Evolutionary conservation across 257 asterid genomes (phyloP).

Genomic region (Verbascum thapsus): DNA sequence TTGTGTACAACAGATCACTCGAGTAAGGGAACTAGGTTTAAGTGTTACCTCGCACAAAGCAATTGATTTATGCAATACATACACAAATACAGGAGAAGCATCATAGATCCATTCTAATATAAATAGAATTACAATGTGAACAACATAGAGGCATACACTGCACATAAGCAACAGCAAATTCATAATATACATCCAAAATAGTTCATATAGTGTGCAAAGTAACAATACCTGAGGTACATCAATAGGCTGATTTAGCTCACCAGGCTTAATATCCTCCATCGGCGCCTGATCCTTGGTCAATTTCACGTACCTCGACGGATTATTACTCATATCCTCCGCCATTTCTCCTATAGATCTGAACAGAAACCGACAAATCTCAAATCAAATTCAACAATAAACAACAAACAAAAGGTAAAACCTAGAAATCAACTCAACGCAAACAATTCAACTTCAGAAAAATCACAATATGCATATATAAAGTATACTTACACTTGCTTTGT

Average conservation of each 20-base stretch:
- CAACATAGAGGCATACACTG: background rate
- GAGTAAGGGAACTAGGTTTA: no score
- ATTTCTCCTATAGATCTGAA: slow-evolving; percentile 39
- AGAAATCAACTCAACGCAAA: background rate
- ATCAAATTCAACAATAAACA: slow-evolving; percentile 8
- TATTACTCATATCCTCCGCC: slow-evolving; percentile 75
- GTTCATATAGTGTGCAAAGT: background rate
- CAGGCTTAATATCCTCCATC: slow-evolving; percentile 80
- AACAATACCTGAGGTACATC: slow-evolving; percentile 74
- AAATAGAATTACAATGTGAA: slow-evolving; percentile 3
- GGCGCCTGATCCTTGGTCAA: slow-evolving; percentile 84
- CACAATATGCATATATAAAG: background rate
- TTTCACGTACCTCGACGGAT: slow-evolving; percentile 87
- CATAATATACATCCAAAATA: background rate
- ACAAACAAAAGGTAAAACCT: background rate
- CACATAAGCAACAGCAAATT: background rate
- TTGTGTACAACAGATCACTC: no score
- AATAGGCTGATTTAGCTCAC: slow-evolving; percentile 96
- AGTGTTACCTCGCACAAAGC: no score
- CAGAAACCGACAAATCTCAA: slow-evolving; percentile 18
- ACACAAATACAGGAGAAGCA: background rate
- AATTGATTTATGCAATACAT: no score
- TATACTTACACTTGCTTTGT: slow-evolving; percentile 26
- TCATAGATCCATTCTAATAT: slow-evolving; percentile 22
- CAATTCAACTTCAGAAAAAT: background rate